Evolutionary conservation across 1,284 basidiomycete species (phyloP).

Genomic region (Puccinia hordei): DNA sequence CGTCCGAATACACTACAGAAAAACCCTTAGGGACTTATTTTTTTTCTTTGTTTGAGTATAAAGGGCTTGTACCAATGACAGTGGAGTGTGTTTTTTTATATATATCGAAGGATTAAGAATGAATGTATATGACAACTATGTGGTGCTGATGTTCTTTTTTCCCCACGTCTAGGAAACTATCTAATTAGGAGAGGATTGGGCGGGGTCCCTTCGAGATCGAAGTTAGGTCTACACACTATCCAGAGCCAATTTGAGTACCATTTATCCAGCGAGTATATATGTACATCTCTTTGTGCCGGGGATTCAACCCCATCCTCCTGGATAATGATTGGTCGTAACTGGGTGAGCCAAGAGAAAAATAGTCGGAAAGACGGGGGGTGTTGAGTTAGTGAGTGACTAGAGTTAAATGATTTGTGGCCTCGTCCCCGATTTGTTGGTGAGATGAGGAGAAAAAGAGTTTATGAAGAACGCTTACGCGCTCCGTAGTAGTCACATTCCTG

Average conservation of each 20-base stretch:
- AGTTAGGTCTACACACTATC: constrained; percentile 27
- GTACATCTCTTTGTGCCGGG: background rate
- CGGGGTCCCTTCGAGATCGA: background rate
- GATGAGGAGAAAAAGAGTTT: background rate
- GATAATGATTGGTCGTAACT: constrained; percentile 12
- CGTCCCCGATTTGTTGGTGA: background rate
- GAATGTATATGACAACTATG: no score
- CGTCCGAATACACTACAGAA: no score
- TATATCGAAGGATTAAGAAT: no score
- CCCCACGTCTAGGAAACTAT: background rate
- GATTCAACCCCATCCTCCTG: background rate
- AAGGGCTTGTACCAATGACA: no score
- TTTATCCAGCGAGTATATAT: constrained; percentile 14
- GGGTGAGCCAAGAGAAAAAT: background rate
- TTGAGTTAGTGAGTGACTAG: background rate
- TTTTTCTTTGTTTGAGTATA: no score
- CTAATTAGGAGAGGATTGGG: background rate
- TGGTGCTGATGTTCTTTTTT: no score
- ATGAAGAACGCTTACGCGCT: constrained; percentile 52
- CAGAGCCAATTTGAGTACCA: constrained; percentile 30
- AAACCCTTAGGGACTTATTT: no score
- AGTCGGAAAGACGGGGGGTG: background rate
- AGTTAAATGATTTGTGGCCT: background rate
- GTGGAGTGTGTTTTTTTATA: no score
- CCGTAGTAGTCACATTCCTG: constrained; percentile 58